Percentiles rank a stretch among this genome's conserved stretches.
These are phyloP conservation scores for Chytridiales sp. DNA, from an alignment of 371 early-diverging fungal species.

Conservation along the genomic window DNA sequence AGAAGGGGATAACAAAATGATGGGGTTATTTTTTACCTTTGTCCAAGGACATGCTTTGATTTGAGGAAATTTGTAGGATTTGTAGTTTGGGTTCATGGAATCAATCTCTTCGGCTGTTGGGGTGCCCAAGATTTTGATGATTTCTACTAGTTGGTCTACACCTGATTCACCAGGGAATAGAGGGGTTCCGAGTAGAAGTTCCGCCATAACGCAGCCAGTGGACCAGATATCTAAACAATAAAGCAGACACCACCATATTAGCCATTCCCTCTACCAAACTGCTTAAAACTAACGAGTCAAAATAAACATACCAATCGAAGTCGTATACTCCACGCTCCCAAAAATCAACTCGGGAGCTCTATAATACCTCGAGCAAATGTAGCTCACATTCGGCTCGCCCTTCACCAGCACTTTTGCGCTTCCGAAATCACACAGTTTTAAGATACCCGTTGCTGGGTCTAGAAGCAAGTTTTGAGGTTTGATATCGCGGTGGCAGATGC, in stretches of 20 bases:
- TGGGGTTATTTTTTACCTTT: too few species aligned
- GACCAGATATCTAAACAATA: constrained; percentile 92
- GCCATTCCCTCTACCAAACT: too few species aligned
- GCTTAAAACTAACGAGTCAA: too few species aligned
- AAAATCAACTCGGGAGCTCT: constrained; percentile 98
- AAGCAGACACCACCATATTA: too few species aligned
- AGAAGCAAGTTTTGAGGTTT: constrained; percentile 98
- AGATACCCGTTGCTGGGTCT: constrained; percentile 81
- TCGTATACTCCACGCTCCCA: constrained; percentile 93
- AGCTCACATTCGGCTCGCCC: constrained; percentile 95
- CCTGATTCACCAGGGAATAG: constrained; percentile 99
- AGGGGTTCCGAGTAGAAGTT: constrained; percentile 93
- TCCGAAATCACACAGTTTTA: constrained; percentile 99
- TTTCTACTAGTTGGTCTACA: constrained; percentile 99
- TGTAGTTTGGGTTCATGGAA: constrained; percentile 95
- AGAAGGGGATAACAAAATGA: too few species aligned
- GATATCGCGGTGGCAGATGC: constrained; percentile 97
- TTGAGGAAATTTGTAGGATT: constrained; percentile 97
- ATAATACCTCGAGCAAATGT: constrained; percentile 98
- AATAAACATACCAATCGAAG: constrained; percentile 70
- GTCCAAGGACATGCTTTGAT: constrained; percentile 91
- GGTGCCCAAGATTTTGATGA: constrained; percentile 98
- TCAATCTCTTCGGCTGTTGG: constrained; percentile 94
- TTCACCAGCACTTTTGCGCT: constrained; percentile 92
- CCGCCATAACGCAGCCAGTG: constrained; percentile 98